These are phyloP conservation scores for Rubus parviflorus DNA, from an alignment of 306 rosid species.

Conservation along the genomic window DNA sequence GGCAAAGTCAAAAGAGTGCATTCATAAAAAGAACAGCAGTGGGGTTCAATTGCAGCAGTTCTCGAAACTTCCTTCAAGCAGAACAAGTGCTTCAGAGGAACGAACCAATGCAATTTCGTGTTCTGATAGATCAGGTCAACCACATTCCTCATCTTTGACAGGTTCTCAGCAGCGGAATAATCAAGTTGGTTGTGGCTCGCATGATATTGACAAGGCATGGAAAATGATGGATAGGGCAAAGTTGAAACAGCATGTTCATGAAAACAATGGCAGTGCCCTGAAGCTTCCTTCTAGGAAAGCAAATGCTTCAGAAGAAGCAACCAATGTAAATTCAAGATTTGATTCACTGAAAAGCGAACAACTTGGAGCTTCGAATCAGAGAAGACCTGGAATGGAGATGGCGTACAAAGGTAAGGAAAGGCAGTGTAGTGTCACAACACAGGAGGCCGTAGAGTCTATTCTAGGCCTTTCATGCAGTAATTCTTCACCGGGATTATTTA, in stretches of 20 bases:
- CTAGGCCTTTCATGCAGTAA: conserved; percentile 23
- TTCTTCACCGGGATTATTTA: conserved; percentile 32
- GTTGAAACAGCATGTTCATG: conserved; percentile 20
- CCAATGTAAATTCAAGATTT: conserved; percentile 21
- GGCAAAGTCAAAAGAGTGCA: conserved; percentile 41
- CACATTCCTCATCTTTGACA: conserved; percentile 31
- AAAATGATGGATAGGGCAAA: conserved; percentile 62
- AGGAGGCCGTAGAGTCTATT: conserved; percentile 30
- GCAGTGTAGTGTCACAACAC: conserved; percentile 24
- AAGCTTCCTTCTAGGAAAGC: conserved; percentile 27
- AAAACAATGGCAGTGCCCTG: conserved; percentile 17
- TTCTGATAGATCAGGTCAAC: conserved; percentile 28
- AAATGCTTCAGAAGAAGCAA: conserved; percentile 32
- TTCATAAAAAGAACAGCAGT: conserved; percentile 28
- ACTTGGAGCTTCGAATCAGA: conserved; percentile 20
- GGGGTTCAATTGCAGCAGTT: conserved; percentile 32
- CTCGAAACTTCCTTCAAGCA: conserved; percentile 31
- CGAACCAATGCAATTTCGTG: not conserved
- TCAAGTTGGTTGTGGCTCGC: conserved; percentile 31
- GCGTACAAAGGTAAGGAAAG: conserved; percentile 22
- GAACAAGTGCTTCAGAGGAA: conserved; percentile 22
- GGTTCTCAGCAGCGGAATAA: conserved; percentile 31
- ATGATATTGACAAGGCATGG: conserved; percentile 63
- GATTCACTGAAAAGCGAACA: conserved; percentile 23
- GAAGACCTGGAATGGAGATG: conserved; percentile 28